Percentiles rank a stretch among this genome's conserved stretches.
These are phyloP conservation scores for Pistacia vera DNA, from an alignment of 345 rosid genomes.

Conservation along the genomic window DNA sequence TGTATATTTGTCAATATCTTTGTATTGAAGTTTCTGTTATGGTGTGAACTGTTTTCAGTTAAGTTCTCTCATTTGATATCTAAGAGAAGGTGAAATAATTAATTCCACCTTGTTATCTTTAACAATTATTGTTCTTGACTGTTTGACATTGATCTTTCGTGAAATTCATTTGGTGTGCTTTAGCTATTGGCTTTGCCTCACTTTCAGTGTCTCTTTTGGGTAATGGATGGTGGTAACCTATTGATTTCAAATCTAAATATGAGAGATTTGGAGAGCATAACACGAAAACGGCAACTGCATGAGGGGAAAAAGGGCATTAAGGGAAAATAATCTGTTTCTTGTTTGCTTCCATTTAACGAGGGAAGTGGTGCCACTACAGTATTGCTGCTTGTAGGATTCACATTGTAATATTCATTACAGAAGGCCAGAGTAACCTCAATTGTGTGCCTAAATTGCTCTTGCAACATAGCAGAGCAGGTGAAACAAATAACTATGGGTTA, in stretches of 20 bases:
- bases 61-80: not conserved
- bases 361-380: not conserved
- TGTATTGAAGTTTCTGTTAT: not conserved
- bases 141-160: not conserved
- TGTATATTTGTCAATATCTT: not conserved
- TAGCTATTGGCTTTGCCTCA: not conserved
- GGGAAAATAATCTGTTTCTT: not conserved
- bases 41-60: not conserved
- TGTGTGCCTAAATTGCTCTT: not conserved
- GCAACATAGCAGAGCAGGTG: not conserved
- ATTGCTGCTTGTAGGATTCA: not conserved
- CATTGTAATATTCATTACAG: not conserved
- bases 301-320: not conserved
- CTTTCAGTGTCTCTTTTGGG: not conserved
- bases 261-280: not conserved
- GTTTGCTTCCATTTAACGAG: not conserved
- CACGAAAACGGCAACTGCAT: not conserved
- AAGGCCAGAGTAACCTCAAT: not conserved
- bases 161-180: not conserved
- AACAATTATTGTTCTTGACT: not conserved
- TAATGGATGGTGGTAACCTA: not conserved
- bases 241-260: not conserved
- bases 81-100: not conserved
- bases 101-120: not conserved
- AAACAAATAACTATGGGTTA: no score